Evolutionary conservation across 2,329 filamentous ascomycete species (phyloP).

Genomic region (Geosmithia flava): DNA sequence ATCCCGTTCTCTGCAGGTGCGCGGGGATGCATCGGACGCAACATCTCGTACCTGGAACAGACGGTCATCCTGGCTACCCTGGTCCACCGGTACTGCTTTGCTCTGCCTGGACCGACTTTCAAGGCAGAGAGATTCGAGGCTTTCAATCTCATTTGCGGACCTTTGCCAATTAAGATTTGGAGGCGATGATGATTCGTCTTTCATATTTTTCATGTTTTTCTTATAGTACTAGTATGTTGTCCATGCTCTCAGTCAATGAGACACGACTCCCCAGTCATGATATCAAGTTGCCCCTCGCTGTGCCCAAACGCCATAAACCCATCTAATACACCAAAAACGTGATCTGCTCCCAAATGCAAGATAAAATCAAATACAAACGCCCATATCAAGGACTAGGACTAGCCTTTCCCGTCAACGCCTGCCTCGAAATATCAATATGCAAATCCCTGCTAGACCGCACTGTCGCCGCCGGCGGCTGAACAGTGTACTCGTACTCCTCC

Average conservation of each 20-base stretch:
- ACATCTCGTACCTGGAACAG: constrained; percentile 30
- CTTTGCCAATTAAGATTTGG: no score
- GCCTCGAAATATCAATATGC: not conserved
- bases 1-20: constrained; percentile 17
- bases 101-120: no score
- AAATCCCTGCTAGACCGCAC: not conserved
- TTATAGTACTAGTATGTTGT: no score
- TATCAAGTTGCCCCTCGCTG: no score
- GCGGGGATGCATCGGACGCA: constrained; percentile 27
- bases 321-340: no score
- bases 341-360: not conserved
- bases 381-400: not conserved
- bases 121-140: no score
- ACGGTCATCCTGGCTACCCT: constrained; percentile 27
- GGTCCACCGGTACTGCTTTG: constrained; percentile 25
- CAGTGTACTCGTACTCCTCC: not conserved
- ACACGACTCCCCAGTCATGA: no score
- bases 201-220: no score
- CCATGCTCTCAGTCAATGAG: no score
- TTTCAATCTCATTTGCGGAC: no score
- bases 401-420: not conserved
- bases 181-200: no score
- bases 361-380: not conserved
- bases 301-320: constrained; percentile 3
- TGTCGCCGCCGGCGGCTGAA: not conserved